Percentiles rank a stretch among this genome's conserved stretches.
Conservation (phyloP, 2,329 filamentous ascomycete species). For the Talaromyces islandicus region DNA sequence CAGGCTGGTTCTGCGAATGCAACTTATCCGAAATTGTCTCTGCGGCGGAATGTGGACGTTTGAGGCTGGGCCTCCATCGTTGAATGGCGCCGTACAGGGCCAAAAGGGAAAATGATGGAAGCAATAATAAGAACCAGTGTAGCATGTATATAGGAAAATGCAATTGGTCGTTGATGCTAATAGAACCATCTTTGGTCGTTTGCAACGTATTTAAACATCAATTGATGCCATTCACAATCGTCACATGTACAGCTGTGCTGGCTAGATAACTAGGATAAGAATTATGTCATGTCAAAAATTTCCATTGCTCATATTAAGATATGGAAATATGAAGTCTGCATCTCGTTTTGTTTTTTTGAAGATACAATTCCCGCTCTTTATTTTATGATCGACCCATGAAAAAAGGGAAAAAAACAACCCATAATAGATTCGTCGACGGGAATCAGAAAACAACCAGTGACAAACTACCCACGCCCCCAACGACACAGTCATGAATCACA, state of each 20-base stretch:
- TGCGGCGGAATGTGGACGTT: conserved; percentile 37
- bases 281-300: conserved; percentile 31
- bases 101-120: background rate
- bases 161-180: background rate
- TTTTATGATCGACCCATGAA: conserved; percentile 19
- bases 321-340: conserved; percentile 2
- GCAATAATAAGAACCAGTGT: background rate
- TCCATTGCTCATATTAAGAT: conserved; percentile 20
- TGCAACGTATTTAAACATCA: too few relatives aligned
- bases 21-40: conserved; percentile 31
- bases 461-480: conserved; percentile 14
- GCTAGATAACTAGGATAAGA: conserved; percentile 8
- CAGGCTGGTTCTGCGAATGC: conserved; percentile 32
- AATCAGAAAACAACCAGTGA: conserved; percentile 1
- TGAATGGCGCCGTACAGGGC: background rate
- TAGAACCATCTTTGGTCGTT: too few relatives aligned
- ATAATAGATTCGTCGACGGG: background rate
- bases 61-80: conserved; percentile 18
- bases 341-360: conserved; percentile 31
- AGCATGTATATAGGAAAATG: background rate
- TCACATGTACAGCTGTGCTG: background rate
- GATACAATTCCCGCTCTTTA: conserved; percentile 32
- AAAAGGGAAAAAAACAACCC: conserved; percentile 22
- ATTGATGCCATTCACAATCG: too few relatives aligned
- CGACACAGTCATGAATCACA: conserved; percentile 12